Base-by-base conservation (phyloP, 768 basidiomycete species). In the Hortiboletus campestris region DNA sequence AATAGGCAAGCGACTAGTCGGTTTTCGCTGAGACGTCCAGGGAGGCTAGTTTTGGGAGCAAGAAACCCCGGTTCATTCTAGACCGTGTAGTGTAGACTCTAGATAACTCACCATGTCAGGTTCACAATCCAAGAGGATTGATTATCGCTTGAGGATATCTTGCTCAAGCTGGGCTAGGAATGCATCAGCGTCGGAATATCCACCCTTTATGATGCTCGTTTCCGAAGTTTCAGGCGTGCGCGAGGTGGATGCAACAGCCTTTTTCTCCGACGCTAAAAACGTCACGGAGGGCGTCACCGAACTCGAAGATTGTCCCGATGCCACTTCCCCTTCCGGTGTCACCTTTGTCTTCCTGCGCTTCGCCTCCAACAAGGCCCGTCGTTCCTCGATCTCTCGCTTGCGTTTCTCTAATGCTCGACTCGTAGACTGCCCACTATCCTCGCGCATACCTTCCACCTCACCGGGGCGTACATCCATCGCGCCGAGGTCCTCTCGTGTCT, bases 381-480 rank as follows among this genome's bases (percentile, higher is more conserved):
- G 74, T 63, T 89, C 86, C 66, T 89, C 89, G 1, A 89, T 61
- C 53, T 90, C 86, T 55, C 85, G 75, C 68, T 87, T 88, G 63
- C 88, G 76, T 72, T 90, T 91, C 71, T 86, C 85, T 48, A 74
- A 57, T 35, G 79, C 78, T 52, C 84, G 73, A 64, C 85, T 86
- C 63, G 72, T 75, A 22, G 67, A 52, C 29, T 59, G 59, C 39
- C 46, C 57, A 19, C 66, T 59, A 29, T 69, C 72, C 34, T 75
- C 76, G 16, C 74, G 78, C 85, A 91, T 87, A 3, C 91, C 91
- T 65, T 92, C 91, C 17, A 85, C 73, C 63, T 89, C 86, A n/a
- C 90, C 88, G 6, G 85, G 83, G 51, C 69, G 74, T 53, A 84
- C 65, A 64, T 89, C 83, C 39, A 79, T 67, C 4, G 85, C 88